These are phyloP conservation scores for Coniella vitis DNA, from an alignment of 2,329 filamentous ascomycete genomes.

Conservation along the genomic window DNA sequence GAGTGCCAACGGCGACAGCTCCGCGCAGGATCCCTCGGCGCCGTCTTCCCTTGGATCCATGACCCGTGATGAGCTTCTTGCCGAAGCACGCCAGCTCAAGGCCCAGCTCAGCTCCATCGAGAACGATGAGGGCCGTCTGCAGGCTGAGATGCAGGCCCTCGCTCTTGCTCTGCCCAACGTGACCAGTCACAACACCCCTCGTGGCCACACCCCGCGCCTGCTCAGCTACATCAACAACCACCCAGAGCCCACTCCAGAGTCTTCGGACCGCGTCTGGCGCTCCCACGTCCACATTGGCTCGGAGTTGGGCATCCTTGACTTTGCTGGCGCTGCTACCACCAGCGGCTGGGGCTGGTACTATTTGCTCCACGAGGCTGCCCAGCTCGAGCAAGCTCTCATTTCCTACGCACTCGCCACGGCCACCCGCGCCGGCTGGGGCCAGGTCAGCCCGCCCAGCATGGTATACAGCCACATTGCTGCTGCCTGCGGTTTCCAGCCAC, in stretches of 20 bases:
- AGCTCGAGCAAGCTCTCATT: constrained; percentile 90
- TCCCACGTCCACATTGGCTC: constrained; percentile 84
- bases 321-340: constrained; percentile 70
- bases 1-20: constrained; percentile 9
- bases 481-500: constrained; percentile 89
- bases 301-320: constrained; percentile 85
- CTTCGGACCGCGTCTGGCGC: constrained; percentile 46
- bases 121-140: constrained; percentile 51
- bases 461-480: constrained; percentile 88
- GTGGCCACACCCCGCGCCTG: constrained; percentile 57
- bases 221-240: constrained; percentile 75
- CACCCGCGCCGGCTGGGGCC: constrained; percentile 63
- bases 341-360: constrained; percentile 99
- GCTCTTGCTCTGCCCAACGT: constrained; percentile 81
- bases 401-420: constrained; percentile 76
- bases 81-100: constrained; percentile 61
- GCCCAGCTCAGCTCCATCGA: constrained; percentile 53
- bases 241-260: constrained; percentile 32
- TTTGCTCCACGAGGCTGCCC: constrained; percentile 80
- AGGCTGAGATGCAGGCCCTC: constrained; percentile 62
- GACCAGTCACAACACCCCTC: constrained; percentile 69
- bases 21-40: constrained; percentile 13
- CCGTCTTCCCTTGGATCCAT: constrained; percentile 22
- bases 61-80: constrained; percentile 48
- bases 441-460: constrained; percentile 78